These are phyloP conservation scores for Talaromyces atroroseus DNA, from an alignment of 2,329 filamentous ascomycete genomes.

Conservation along the genomic window DNA sequence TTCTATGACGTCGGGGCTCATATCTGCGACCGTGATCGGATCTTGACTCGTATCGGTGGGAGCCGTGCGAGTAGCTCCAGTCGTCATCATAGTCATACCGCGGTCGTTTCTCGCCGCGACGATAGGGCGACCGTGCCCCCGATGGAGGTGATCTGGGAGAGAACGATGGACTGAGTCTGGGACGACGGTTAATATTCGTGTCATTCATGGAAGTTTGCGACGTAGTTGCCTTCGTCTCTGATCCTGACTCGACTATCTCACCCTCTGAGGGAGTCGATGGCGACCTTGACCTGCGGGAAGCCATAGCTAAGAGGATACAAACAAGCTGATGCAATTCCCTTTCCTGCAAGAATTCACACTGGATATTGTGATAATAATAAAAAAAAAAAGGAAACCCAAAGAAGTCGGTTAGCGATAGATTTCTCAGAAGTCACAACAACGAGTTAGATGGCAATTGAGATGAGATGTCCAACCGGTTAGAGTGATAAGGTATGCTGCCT, in stretches of 20 bases:
- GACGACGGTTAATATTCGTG: slow-evolving; percentile 85
- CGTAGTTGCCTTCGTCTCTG: slow-evolving; percentile 77
- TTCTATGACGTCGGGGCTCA: slow-evolving; percentile 35
- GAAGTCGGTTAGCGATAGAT: slow-evolving; percentile 31
- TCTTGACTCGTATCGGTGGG: slow-evolving; percentile 28
- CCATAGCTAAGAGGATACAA: slow-evolving; percentile 24
- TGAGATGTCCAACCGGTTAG: slow-evolving; percentile 36
- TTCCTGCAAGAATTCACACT: slow-evolving; percentile 1
- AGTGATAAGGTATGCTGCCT: slow-evolving; percentile 23
- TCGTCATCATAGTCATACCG: slow-evolving; percentile 34
- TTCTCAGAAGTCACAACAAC: slow-evolving; percentile 22
- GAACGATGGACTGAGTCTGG: slow-evolving; percentile 62
- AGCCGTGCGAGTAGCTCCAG: slow-evolving; percentile 26
- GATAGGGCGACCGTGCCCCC: slow-evolving; percentile 46
- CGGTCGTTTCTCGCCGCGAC: slow-evolving; percentile 39
- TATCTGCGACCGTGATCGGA: slow-evolving; percentile 40
- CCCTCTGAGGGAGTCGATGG: slow-evolving; percentile 73
- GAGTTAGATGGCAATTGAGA: slow-evolving; percentile 30
- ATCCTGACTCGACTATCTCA: slow-evolving; percentile 73
- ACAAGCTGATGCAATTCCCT: neutral
- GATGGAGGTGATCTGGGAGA: slow-evolving; percentile 47
- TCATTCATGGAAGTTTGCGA: slow-evolving; percentile 67
- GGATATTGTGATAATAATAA: neutral
- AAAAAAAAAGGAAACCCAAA: no score
- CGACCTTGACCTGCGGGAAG: slow-evolving; percentile 45